A percentile compares a stretch with the other conserved stretches of the same genome.
Conservation (phyloP, 164 flowering plant genomes). For the Magnolia officinalis region DNA sequence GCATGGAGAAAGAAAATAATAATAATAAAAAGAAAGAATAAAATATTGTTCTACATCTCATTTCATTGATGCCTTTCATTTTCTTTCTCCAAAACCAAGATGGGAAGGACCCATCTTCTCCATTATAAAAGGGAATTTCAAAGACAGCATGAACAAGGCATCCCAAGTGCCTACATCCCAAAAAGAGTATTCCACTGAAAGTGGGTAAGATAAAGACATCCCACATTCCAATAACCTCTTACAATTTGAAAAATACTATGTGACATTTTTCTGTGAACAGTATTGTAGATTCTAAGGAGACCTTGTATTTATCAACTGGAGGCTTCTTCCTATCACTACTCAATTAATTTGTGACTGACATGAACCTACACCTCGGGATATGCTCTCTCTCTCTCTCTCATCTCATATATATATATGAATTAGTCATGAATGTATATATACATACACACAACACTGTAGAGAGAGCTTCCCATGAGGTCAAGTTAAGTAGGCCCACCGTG, state of each 20-base stretch:
- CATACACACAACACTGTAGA: no score
- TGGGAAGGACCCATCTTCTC: conserved; percentile 12
- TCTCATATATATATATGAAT: no score
- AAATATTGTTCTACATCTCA: background rate
- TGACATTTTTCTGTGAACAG: background rate
- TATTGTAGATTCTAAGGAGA: conserved; percentile 8
- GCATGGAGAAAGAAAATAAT: background rate
- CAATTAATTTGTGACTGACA: background rate
- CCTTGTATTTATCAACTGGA: background rate
- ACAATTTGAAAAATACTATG: background rate
- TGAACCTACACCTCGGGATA: background rate
- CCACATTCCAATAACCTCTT: conserved; percentile 14
- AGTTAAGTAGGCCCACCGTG: no score
- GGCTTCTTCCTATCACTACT: background rate
- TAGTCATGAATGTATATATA: no score
- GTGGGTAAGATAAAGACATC: conserved; percentile 18
- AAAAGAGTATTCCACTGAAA: conserved; percentile 11
- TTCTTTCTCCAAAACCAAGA: background rate
- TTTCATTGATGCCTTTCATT: background rate
- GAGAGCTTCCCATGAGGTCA: no score
- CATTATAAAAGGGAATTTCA: background rate
- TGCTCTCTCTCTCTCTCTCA: background rate
- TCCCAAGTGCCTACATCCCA: conserved; percentile 7
- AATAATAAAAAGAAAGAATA: background rate
- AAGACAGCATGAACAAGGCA: conserved; percentile 4